Conservation (phyloP, 768 basidiomycete genomes). For the Rhodotorula kratochvilovae region DNA sequence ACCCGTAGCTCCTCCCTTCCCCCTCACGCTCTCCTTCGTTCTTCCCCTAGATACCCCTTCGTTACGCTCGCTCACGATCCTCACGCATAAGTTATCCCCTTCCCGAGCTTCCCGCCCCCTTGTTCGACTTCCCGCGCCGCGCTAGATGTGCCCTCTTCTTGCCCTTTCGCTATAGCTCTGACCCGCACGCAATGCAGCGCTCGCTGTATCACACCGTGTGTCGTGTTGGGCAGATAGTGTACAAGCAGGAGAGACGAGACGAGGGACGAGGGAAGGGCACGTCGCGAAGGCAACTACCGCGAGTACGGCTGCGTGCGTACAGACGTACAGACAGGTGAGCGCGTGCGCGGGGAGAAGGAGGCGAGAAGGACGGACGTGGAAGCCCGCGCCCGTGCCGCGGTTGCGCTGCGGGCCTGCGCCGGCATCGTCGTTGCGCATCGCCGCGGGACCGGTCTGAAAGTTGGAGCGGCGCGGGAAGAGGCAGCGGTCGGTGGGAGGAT, state of each 20-base stretch:
- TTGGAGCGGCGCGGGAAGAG: neutral
- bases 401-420: conserved; percentile 27
- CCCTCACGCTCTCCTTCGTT: neutral
- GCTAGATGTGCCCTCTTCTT: too few relatives aligned
- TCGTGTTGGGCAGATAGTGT: neutral
- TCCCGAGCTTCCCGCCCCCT: too few relatives aligned
- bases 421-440: conserved; percentile 38
- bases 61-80: neutral
- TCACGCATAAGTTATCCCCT: neutral
- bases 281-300: neutral
- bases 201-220: too few relatives aligned
- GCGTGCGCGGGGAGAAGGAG: neutral
- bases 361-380: conserved; percentile 25
- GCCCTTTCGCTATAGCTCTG: too few relatives aligned
- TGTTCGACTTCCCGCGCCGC: too few relatives aligned
- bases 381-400: conserved; percentile 19
- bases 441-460: conserved; percentile 46
- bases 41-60: neutral
- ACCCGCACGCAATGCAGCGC: too few relatives aligned
- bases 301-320: conserved; percentile 24
- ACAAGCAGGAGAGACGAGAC: neutral
- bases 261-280: too few relatives aligned
- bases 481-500: too few relatives aligned
- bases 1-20: neutral
- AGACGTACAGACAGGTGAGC: too few relatives aligned